A percentile compares a stretch with the other conserved stretches of the same genome.
Conservation (phyloP, 2,329 filamentous ascomycete species). For the Aspergillus fumigatus region DNA sequence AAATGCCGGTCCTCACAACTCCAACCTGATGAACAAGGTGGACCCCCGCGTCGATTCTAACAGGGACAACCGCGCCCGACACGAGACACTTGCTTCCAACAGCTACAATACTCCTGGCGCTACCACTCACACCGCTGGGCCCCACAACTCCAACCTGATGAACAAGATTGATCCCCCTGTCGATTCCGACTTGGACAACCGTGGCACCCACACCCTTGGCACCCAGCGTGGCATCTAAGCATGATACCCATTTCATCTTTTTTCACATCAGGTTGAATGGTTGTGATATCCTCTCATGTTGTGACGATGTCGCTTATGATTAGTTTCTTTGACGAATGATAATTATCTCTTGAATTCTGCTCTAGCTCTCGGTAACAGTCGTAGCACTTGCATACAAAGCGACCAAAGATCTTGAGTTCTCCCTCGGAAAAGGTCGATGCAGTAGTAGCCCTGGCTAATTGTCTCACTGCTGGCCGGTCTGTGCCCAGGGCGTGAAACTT, state of each 20-base stretch:
- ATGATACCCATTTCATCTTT: not conserved
- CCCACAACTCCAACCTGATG: constrained; percentile 15
- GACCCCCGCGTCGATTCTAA: constrained; percentile 24
- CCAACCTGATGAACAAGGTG: constrained; percentile 20
- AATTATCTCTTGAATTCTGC: not conserved
- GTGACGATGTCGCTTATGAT: not conserved
- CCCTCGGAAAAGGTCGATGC: no score
- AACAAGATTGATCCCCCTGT: constrained; percentile 37
- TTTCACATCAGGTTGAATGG: not conserved
- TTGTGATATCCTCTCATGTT: not conserved
- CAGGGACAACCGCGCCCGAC: constrained; percentile 1
- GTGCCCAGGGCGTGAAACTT: not conserved
- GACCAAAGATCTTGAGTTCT: not conserved
- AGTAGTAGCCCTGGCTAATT: no score
- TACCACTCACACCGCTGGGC: constrained; percentile 7
- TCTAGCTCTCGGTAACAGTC: not conserved
- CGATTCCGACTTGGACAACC: not conserved
- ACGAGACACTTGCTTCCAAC: not conserved
- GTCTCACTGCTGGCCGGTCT: not conserved
- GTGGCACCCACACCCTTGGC: not conserved
- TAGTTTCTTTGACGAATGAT: not conserved
- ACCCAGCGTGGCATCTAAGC: not conserved
- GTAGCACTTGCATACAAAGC: not conserved
- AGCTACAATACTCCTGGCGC: not conserved
- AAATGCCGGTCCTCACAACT: constrained; percentile 17